A percentile compares a stretch with the other conserved stretches of the same genome.
Evolutionary conservation across 2,329 filamentous ascomycete genomes (phyloP).

Genomic region (Plectosphaerella sp.): DNA sequence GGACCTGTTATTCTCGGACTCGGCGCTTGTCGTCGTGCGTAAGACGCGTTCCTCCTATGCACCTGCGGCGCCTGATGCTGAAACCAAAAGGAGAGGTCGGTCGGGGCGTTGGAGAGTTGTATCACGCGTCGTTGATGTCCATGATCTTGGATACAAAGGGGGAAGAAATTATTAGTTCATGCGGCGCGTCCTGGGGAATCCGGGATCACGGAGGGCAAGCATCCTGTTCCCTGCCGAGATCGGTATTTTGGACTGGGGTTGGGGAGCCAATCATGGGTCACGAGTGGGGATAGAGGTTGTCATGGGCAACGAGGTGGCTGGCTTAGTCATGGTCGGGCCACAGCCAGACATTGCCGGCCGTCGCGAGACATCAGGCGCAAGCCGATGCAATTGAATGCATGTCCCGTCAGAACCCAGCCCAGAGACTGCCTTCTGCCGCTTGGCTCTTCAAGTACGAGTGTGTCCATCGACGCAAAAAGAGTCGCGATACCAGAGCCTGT

Average conservation of each 20-base stretch:
- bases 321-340: too few relatives aligned
- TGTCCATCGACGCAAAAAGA: too few relatives aligned
- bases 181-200: constrained; percentile 23
- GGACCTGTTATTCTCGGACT: background rate
- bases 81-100: constrained; percentile 7
- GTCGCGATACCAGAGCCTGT: too few relatives aligned
- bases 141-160: constrained; percentile 21
- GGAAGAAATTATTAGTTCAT: constrained; percentile 26
- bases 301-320: constrained; percentile 14
- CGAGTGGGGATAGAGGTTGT: constrained; percentile 13
- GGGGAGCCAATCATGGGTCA: constrained; percentile 8
- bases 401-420: too few relatives aligned
- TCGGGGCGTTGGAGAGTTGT: constrained; percentile 23
- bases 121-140: constrained; percentile 34
- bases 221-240: constrained; percentile 11
- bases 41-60: constrained; percentile 3
- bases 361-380: too few relatives aligned
- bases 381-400: too few relatives aligned
- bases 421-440: too few relatives aligned
- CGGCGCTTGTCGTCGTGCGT: background rate
- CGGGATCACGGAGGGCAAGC: constrained; percentile 8
- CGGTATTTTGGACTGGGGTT: constrained; percentile 12
- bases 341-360: too few relatives aligned
- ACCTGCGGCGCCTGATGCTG: constrained; percentile 11
- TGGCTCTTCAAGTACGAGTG: too few relatives aligned